phyloP scores from a whole-genome alignment of 306 rosid genomes.

The Mimosa bimucronata region DNA sequence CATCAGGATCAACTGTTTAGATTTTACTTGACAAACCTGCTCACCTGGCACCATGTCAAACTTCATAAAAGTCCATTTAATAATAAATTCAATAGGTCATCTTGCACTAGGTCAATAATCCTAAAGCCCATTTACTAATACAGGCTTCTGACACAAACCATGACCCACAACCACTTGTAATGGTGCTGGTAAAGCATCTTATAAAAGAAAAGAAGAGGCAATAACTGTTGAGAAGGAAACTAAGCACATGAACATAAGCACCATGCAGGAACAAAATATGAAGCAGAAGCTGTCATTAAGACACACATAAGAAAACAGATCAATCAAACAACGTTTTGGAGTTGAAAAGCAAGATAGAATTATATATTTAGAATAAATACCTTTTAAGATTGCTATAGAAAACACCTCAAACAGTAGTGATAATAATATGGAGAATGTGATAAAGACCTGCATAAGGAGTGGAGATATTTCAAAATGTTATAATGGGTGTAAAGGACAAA shows the following conservation, averaged over 20 bases:
- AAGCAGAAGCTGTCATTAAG: constrained; percentile 9
- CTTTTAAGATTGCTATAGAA: constrained; percentile 69
- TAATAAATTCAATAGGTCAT: neutral
- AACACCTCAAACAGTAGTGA: constrained; percentile 77
- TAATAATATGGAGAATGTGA: constrained; percentile 59
- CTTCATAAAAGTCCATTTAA: neutral
- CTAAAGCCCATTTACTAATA: constrained; percentile 14
- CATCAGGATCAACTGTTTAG: neutral
- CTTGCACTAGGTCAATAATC: neutral
- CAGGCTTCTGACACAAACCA: neutral
- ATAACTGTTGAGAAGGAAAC: constrained; percentile 20
- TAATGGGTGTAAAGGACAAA: constrained; percentile 19
- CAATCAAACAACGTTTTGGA: constrained; percentile 24
- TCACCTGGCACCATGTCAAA: too few relatives aligned
- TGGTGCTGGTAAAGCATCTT: neutral
- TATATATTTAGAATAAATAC: constrained; percentile 44
- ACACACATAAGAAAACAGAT: constrained; percentile 25
- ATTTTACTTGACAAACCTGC: constrained; percentile 17
- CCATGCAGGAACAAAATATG: constrained; percentile 32
- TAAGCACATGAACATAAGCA: constrained; percentile 13
- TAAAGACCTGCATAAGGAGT: constrained; percentile 76
- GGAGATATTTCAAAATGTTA: constrained; percentile 31
- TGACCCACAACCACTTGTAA: neutral
- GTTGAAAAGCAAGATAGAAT: constrained; percentile 20
- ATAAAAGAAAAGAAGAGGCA: constrained; percentile 4